phyloP scores from a whole-genome alignment of 1,284 basidiomycete genomes.

The Heterobasidion occidentale region DNA sequence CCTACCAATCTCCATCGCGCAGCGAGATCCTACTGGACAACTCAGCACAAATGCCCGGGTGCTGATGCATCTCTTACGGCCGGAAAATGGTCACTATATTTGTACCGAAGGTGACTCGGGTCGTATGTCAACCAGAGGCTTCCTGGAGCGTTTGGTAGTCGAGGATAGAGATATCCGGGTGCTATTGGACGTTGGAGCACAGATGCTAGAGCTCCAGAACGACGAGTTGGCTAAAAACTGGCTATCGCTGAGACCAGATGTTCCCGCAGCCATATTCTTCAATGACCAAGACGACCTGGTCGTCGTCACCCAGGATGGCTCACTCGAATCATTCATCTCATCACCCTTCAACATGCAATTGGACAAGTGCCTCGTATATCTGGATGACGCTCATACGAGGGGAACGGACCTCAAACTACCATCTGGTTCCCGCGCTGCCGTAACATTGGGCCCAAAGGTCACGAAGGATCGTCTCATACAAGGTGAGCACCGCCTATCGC shows the following conservation, averaged over 20 bases:
- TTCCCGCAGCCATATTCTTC: slow-evolving; percentile 41
- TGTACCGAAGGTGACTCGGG: slow-evolving; percentile 13
- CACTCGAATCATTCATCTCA: slow-evolving; percentile 27
- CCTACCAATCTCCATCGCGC: slow-evolving; percentile 36
- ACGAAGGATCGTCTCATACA: slow-evolving; percentile 48
- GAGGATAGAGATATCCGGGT: slow-evolving; percentile 32
- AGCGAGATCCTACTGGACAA: slow-evolving; percentile 34
- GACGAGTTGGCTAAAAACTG: slow-evolving; percentile 30
- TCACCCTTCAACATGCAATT: slow-evolving; percentile 37
- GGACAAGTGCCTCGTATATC: slow-evolving; percentile 39
- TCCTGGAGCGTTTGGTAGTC: slow-evolving; percentile 25
- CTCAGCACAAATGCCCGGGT: slow-evolving; percentile 42
- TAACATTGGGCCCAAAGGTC: slow-evolving; percentile 45
- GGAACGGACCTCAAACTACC: slow-evolving; percentile 53
- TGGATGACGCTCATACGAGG: slow-evolving; percentile 52
- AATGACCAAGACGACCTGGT: slow-evolving; percentile 32
- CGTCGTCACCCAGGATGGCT: slow-evolving; percentile 33
- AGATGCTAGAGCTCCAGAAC: slow-evolving; percentile 45
- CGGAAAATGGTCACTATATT: slow-evolving; percentile 33
- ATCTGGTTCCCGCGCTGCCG: slow-evolving; percentile 32
- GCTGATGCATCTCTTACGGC: slow-evolving; percentile 31
- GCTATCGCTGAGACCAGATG: slow-evolving; percentile 24
- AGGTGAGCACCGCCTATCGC: slow-evolving; percentile 22
- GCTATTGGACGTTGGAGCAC: slow-evolving; percentile 49
- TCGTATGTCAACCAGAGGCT: slow-evolving; percentile 17